Evolutionary conservation across 164 flowering plant genomes (phyloP).

Genomic region (Sextonia rubra): DNA sequence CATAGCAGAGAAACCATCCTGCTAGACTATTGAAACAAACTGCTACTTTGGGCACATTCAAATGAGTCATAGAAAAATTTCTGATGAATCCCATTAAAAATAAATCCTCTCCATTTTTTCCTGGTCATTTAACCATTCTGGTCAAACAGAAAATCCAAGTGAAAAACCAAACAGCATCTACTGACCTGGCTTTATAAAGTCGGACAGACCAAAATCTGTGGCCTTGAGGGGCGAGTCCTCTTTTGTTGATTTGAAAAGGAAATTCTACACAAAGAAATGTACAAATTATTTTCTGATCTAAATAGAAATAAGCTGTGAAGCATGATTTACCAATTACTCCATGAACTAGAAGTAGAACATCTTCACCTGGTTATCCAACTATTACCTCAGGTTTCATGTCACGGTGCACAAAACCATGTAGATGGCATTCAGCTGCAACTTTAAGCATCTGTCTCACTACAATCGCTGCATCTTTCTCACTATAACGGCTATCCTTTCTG

Average conservation of each 20-base stretch:
- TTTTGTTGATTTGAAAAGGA: constrained; percentile 80
- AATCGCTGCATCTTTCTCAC: constrained; percentile 93
- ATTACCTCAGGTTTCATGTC: constrained; percentile 99
- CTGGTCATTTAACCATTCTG: not conserved
- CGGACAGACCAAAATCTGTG: constrained; percentile 86
- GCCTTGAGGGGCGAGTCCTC: constrained; percentile 73
- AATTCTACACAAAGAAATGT: constrained; percentile 54
- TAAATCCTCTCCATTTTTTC: not conserved
- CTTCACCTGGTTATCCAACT: not conserved
- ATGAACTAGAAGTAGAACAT: constrained; percentile 4
- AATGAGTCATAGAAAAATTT: not conserved
- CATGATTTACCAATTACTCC: not conserved
- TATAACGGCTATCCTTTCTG: constrained; percentile 94
- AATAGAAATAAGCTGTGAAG: constrained; percentile 1
- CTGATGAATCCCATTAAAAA: not conserved
- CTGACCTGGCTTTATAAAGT: constrained; percentile 93
- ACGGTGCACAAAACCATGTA: constrained; percentile 95
- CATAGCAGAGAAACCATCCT: not conserved
- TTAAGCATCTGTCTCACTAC: constrained; percentile 96
- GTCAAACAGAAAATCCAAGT: not conserved
- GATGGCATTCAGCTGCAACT: constrained; percentile 96
- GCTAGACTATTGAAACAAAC: not conserved
- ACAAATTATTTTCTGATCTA: constrained; percentile 3
- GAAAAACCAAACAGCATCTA: not conserved
- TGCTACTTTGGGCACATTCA: not conserved